A percentile compares a stretch with the other conserved stretches of the same genome.
Conservation (phyloP, 352 stramenopile genomes). For the Thraustotheca clavata region DNA sequence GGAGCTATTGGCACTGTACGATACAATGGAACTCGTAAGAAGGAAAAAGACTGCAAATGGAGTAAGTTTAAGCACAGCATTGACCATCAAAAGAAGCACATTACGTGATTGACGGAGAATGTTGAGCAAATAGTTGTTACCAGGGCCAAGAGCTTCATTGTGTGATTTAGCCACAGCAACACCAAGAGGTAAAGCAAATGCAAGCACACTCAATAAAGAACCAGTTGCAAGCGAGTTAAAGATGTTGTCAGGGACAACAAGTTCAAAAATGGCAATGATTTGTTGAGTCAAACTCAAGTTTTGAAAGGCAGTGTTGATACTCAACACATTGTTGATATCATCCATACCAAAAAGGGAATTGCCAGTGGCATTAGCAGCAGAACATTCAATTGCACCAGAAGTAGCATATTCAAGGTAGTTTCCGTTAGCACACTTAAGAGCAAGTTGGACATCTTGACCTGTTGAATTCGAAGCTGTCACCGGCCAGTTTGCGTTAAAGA, state of each 20-base stretch:
- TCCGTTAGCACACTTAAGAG: conserved; percentile 36
- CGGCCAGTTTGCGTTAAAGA: conserved; percentile 19
- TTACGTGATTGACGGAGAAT: conserved; percentile 56
- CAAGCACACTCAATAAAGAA: conserved; percentile 60
- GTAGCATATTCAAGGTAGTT: conserved; percentile 30
- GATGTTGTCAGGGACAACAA: conserved; percentile 66
- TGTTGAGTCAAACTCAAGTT: conserved; percentile 54
- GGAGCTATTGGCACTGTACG: conserved; percentile 14
- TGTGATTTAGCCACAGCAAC: conserved; percentile 48
- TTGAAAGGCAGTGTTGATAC: conserved; percentile 34
- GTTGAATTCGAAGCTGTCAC: background rate
- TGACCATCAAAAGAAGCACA: conserved; percentile 61
- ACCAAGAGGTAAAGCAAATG: conserved; percentile 61
- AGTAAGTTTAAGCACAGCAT: conserved; percentile 55
- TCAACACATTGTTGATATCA: conserved; percentile 44
- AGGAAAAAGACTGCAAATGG: conserved; percentile 69
- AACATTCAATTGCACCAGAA: conserved; percentile 39
- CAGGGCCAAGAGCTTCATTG: background rate
- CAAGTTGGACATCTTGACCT: conserved; percentile 17
- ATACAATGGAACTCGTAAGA: conserved; percentile 51
- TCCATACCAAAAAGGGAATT: conserved; percentile 35
- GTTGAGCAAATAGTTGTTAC: conserved; percentile 54
- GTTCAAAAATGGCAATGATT: conserved; percentile 54
- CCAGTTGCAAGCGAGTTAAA: conserved; percentile 43
- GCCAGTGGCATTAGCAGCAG: conserved; percentile 24